Conservation (phyloP, 495 filamentous ascomycete species). For the Aspergillus nidulans region DNA sequence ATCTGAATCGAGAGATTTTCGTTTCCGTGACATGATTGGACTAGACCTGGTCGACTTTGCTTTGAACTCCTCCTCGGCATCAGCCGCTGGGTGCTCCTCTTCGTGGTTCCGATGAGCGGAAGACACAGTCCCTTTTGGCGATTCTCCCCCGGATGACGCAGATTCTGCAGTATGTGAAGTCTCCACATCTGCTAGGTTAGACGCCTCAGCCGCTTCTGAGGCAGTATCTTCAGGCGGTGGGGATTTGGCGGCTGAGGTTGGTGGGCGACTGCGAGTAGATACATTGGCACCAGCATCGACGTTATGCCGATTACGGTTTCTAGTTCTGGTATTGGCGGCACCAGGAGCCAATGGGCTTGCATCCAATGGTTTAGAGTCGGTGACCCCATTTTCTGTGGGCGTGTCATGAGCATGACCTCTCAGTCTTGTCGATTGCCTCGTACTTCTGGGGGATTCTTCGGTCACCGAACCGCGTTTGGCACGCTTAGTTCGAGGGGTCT, state of each 20-base stretch:
- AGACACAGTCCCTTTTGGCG: constrained; percentile 9
- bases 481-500: constrained; percentile 33
- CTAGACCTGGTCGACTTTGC: constrained; percentile 7
- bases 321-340: constrained; percentile 14
- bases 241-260: constrained; percentile 1
- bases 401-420: constrained; percentile 19
- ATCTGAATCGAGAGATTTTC: constrained; percentile 27
- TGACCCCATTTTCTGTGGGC: constrained; percentile 20
- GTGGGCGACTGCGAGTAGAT: background rate
- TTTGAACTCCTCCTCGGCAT: background rate
- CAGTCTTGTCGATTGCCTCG: constrained; percentile 35
- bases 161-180: background rate
- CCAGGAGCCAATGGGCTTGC: constrained; percentile 10
- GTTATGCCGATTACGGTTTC: constrained; percentile 16
- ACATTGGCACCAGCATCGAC: constrained; percentile 7
- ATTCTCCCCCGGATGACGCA: constrained; percentile 1
- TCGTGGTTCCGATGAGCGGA: constrained; percentile 3
- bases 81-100: background rate
- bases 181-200: background rate
- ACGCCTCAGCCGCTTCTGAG: background rate
- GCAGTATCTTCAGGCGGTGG: constrained; percentile 10
- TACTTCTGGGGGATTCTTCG: constrained; percentile 27
- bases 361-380: constrained; percentile 19
- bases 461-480: constrained; percentile 16
- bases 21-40: constrained; percentile 23